Base-by-base conservation (phyloP, 768 basidiomycete genomes). In the Roridomyces roridus region DNA sequence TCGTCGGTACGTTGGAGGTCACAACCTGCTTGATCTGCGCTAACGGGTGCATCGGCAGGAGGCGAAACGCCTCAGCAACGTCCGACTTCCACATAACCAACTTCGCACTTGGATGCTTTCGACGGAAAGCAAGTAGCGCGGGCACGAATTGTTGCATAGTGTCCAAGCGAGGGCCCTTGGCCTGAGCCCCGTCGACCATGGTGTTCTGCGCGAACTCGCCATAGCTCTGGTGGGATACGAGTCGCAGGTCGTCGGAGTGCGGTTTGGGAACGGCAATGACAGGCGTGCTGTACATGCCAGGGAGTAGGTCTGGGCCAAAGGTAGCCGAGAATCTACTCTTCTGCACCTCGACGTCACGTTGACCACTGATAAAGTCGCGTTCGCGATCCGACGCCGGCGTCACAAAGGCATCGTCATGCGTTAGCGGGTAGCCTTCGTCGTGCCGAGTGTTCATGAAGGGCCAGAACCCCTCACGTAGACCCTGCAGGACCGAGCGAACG, bases 151-250 rank as follows among this genome's bases (percentile, higher is more conserved):
- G 47, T 0, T 46, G 51, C 37, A 74, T 48, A 15, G 62, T 65
- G 26, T 72, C 69, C 7, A 72, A 41, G 0, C 69, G 68, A 28
- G 50, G 65, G 0, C 67, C 66, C 0, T 53, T 55, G 0, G 67
- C 63, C 0, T 17, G 12, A 1, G 51, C 39, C 3, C 24, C 14
- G 34, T 64, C 49, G 14, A 70, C 59, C 57, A 66, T 62, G 3
- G 59, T 59, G 37, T 77, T 77, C 2, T 67, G 62, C 0, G 71
- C 69, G 53, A 55, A 70, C 6, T 43, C 18, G 0, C 69, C 67
- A 6, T 63, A 64, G 49, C 68, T 74, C 2, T 74, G 71, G 55
- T 76, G 63, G 5, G 62, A 68, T 3, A 77, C 68, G 12, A 75
- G 42, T 2, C 71, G 67, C 0, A 72, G 44, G 6, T 67, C 65